These are phyloP conservation scores for Geranium rotundifolium DNA, from an alignment of 345 rosid species.

Conservation along the genomic window DNA sequence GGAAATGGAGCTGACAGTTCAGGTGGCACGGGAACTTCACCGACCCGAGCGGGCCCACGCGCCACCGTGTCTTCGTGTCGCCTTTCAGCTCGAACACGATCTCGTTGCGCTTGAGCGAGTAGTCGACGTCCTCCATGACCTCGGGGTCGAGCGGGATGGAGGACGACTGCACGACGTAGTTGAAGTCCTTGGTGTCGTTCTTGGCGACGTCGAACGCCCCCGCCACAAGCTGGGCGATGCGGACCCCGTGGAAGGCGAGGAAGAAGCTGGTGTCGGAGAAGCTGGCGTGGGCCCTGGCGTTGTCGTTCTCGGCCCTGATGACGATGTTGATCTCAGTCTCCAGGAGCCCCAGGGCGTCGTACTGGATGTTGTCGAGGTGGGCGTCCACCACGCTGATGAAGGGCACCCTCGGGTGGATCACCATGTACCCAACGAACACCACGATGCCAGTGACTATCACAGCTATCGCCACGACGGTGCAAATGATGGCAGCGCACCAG, in stretches of 20 bases:
- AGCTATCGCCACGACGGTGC: conserved; percentile 46
- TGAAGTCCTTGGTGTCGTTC: conserved; percentile 23
- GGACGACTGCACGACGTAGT: conserved; percentile 42
- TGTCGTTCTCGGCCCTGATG: conserved; percentile 53
- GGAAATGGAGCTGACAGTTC: conserved; percentile 54
- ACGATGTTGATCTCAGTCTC: conserved; percentile 49
- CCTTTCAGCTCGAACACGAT: conserved; percentile 59
- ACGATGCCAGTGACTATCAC: conserved; percentile 57
- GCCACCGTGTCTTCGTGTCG: conserved; percentile 50
- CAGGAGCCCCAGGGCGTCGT: conserved; percentile 30
- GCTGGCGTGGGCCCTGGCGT: conserved; percentile 52
- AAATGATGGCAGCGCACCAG: conserved; percentile 69
- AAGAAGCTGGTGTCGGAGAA: conserved; percentile 28
- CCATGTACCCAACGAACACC: conserved; percentile 51
- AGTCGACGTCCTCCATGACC: conserved; percentile 25
- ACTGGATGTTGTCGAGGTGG: conserved; percentile 36
- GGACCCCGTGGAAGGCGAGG: conserved; percentile 35
- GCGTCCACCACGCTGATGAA: conserved; percentile 48
- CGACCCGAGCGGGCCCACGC: conserved; percentile 58
- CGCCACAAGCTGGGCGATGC: conserved; percentile 36
- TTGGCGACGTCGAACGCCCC: conserved; percentile 51
- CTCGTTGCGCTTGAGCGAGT: conserved; percentile 32
- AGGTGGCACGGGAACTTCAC: conserved; percentile 38
- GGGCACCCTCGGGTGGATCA: conserved; percentile 75
- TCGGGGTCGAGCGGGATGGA: conserved; percentile 49